Evolutionary conservation across 2,329 filamentous ascomycete species (phyloP), one percentile per base, ranked within the genome.

Genomic region (Penicillium sp.): DNA sequence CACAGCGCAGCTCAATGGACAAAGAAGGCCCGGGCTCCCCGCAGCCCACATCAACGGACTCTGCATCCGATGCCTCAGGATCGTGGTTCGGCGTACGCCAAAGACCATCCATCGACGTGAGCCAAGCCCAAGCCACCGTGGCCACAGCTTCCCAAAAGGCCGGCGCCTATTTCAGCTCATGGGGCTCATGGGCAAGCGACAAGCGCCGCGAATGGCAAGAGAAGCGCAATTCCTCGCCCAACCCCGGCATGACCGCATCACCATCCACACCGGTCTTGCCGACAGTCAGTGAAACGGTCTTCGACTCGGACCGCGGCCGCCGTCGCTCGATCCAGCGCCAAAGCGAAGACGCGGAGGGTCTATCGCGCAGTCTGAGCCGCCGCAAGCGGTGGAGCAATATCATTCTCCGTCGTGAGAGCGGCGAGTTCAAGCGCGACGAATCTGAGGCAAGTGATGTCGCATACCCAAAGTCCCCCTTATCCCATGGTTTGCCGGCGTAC

Each of bases 81-180:
- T 69, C 70, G 14, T 73, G 73, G 67, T 71, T 75, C 31, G 62
- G 63, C 16, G 56, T 55, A 47, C 71, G 73, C 31, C 75, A 72
- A 63, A 68, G 69, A 9, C 67, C 75, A 19, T 65, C 73, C 6
- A 69, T 84, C 18, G 84, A 87, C 63, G 70, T 86, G 18, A 72
- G 78, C 14, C 77, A 83, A 58, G 81, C 85, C 0, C 84, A 86
- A 67, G 81, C 84, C 18, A 81, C 81, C 9, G 80, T 84, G 2
- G 77, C 78, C 59, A 81, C 82, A 10, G 84, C 83, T 2, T 74
- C 81, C 11, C 82, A 83, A 53, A 78, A 81, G 40, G 86, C 86
- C n/a, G 79, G 84, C 16, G 83, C 86, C 1, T 89, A 88, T 66
- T 73, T 89, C 51, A 86, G 82, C 56, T 86, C 83, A 0, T 88